Conservation (phyloP, 306 rosid genomes). For the Albizia julibrissin region DNA sequence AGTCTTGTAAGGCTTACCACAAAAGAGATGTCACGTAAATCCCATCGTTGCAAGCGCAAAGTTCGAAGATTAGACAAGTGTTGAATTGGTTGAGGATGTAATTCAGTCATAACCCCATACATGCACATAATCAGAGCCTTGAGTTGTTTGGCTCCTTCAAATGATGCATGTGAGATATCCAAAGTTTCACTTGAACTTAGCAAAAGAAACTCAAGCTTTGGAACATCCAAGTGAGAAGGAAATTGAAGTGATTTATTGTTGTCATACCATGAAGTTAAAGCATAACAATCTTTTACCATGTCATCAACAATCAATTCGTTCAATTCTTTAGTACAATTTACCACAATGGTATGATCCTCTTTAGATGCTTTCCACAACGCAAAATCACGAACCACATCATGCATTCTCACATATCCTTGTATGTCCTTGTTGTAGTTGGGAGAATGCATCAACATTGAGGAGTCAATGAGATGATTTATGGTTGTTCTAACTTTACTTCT, state of each 20-base stretch:
- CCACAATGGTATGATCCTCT: no score
- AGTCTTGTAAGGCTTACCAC: background rate
- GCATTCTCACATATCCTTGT: no score
- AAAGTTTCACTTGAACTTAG: accelerated
- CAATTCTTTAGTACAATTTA: background rate
- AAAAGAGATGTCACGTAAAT: background rate
- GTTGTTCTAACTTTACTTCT: no score
- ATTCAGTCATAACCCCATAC: accelerated
- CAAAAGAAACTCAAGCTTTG: background rate
- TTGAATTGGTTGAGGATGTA: background rate
- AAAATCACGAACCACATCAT: no score
- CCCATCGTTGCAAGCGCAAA: background rate
- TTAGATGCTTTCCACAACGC: no score
- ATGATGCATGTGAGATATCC: background rate
- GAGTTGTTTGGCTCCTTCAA: background rate
- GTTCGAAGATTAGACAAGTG: background rate
- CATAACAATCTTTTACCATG: background rate
- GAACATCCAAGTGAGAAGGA: background rate
- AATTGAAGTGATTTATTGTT: background rate
- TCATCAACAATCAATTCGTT: background rate
- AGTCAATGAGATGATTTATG: no score
- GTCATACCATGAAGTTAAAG: background rate
- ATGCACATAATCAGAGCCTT: background rate
- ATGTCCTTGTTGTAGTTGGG: no score
- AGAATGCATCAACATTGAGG: no score